Percentiles rank a stretch among this genome's conserved stretches.
Evolutionary conservation across 805 yeast species (phyloP).

Genomic region (Blastobotrys muscicola): DNA sequence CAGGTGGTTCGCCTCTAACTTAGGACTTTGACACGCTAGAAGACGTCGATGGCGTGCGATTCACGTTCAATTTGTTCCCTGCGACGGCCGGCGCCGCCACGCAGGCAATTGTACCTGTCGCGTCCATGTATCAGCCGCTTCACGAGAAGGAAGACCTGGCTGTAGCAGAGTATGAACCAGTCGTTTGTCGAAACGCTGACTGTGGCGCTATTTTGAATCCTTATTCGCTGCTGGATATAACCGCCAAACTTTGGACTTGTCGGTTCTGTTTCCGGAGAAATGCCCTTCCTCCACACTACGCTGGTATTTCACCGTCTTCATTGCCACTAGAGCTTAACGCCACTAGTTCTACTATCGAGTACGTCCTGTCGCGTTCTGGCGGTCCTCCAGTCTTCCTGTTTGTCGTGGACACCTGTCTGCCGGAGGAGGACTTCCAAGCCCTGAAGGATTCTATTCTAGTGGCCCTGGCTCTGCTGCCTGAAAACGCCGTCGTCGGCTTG

Average conservation of each 20-base stretch:
- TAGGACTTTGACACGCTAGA: slow-evolving; percentile 43
- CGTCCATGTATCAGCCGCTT: slow-evolving; percentile 81
- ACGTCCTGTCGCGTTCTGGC: slow-evolving; percentile 68
- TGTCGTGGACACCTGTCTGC: slow-evolving; percentile 82
- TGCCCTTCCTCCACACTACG: slow-evolving; percentile 76
- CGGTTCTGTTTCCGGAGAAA: slow-evolving; percentile 71
- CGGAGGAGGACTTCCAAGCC: slow-evolving; percentile 72
- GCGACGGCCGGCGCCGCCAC: slow-evolving; percentile 72
- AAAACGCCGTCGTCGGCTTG: slow-evolving; percentile 78
- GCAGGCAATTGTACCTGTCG: slow-evolving; percentile 79
- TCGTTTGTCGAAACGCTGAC: slow-evolving; percentile 49
- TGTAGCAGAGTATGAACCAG: slow-evolving; percentile 68
- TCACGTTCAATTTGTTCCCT: slow-evolving; percentile 77
- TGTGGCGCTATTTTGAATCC: slow-evolving; percentile 81
- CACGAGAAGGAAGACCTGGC: slow-evolving; percentile 50
- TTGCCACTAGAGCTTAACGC: slow-evolving; percentile 71
- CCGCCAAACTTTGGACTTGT: slow-evolving; percentile 75
- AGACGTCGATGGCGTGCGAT: slow-evolving; percentile 49
- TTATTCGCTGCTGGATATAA: slow-evolving; percentile 57
- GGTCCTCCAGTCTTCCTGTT: slow-evolving; percentile 82
- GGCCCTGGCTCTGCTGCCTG: slow-evolving; percentile 73
- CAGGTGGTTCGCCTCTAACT: too few relatives aligned
- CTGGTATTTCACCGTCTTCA: slow-evolving; percentile 59
- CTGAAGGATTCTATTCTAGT: slow-evolving; percentile 72
- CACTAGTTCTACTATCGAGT: slow-evolving; percentile 70